Evolutionary conservation across 805 yeast species (phyloP), one percentile per base, ranked within the genome.

Genomic region (Candida sithepensis): DNA sequence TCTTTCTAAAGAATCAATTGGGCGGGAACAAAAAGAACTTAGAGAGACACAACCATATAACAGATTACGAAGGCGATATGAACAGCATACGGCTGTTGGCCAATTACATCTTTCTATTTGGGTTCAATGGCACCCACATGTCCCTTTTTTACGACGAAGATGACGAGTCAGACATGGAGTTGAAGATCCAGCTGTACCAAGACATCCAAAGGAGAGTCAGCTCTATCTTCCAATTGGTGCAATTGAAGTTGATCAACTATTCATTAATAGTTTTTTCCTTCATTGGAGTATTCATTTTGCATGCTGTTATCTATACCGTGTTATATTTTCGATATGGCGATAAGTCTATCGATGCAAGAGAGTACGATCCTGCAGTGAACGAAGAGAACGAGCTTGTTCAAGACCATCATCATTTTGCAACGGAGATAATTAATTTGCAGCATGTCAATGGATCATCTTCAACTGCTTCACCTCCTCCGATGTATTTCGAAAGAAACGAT

Each of bases 201-300:
- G 45, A 40, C 28, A 56, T 60, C 16, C 54, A 55, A 33, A 45
- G 41, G 4, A 42, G 57, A 23, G 46, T 52, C 7, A 42, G 44
- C 18, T 46, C 46, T 13, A 41, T 61, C 9, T 47, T 54, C 21
- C 34, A 40, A 7, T 42, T 62, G 16, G 47, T 59, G 14, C 53
- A 53, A 23, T 39, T 61, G 28, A 62, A 58, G 32, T 43, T 57
- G 45, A 28, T 59, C 26, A 62, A 58, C 39, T 61, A 58, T 43
- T 42, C 48, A 1, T 39, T 57, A 10, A 46, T 62, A 3, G 42
- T 51, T 1, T 9, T 49, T 1, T 49, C 59, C 5, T 50, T 61
- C 14, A n/a, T 50, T n/a, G 46, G 52, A 7, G 49, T 55, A 3
- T 53, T 55, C 16, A 4, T 52, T 2, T 38, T 56, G 41, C 64